Conservation (phyloP, 2,329 filamentous ascomycete species). For the Diaporthe velutina region DNA sequence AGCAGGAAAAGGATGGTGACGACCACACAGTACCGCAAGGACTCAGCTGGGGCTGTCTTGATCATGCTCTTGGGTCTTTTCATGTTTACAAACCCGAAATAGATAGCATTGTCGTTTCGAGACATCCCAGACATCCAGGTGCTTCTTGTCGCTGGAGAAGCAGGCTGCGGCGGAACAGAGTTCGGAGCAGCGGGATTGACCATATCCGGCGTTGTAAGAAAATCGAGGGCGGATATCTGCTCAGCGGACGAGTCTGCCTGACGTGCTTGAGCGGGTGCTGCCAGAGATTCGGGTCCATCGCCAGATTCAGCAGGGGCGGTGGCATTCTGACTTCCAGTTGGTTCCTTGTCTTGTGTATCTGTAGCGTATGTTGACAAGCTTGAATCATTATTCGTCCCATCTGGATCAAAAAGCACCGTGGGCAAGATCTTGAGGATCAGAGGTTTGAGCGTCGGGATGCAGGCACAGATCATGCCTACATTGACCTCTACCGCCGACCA, state of each 20-base stretch:
- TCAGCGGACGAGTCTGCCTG: constrained; percentile 29
- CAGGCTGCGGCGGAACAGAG: background rate
- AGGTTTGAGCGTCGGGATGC: constrained; percentile 92
- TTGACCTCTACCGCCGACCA: constrained; percentile 96
- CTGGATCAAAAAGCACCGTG: constrained; percentile 65
- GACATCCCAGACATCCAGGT: constrained; percentile 45
- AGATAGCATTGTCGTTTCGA: constrained; percentile 62
- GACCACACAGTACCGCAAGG: constrained; percentile 77
- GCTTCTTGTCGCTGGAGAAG: constrained; percentile 12
- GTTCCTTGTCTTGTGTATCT: constrained; percentile 38
- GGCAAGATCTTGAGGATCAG: constrained; percentile 77
- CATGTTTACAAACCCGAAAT: constrained; percentile 85
- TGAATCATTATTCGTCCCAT: constrained; percentile 53
- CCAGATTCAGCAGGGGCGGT: constrained; percentile 2
- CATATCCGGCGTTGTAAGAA: constrained; percentile 59
- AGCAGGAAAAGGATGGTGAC: constrained; percentile 88
- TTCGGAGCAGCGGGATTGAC: constrained; percentile 13
- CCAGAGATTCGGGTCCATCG: background rate
- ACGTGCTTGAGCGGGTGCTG: background rate
- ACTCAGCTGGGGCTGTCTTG: constrained; percentile 72
- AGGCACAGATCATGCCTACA: constrained; percentile 89
- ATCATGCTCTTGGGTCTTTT: constrained; percentile 78
- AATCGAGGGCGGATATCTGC: constrained; percentile 57
- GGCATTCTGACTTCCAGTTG: constrained; percentile 11
- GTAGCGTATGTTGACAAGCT: constrained; percentile 48